Conservation (phyloP, 176 grass and related monocot species). For the Hyparrhenia diplandra region DNA sequence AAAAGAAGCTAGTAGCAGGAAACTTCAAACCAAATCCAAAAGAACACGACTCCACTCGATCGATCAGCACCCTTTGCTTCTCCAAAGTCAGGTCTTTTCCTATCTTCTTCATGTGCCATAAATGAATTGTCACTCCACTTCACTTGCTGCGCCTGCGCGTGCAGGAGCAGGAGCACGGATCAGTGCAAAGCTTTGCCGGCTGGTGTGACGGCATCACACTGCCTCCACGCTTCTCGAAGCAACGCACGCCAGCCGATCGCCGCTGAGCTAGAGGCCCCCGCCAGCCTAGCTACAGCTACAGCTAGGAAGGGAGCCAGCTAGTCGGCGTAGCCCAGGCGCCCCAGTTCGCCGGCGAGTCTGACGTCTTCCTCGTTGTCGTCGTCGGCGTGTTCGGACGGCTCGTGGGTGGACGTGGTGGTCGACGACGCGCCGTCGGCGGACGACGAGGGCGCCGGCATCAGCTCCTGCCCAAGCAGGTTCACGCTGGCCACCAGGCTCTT, state of each 20-base stretch:
- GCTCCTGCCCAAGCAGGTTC: slow-evolving; percentile 25
- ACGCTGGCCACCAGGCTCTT: slow-evolving; percentile 6
- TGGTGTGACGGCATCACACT: too few species aligned
- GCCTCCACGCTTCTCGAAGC: slow-evolving; percentile 22
- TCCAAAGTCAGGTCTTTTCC: not conserved
- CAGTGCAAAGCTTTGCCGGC: not conserved
- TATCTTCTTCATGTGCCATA: slow-evolving; percentile 36
- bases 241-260: not conserved
- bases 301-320: too few species aligned
- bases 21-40: slow-evolving; percentile 23
- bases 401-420: slow-evolving; percentile 56
- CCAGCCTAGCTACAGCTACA: too few species aligned
- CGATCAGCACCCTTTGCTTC: too few species aligned
- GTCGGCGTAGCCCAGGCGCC: slow-evolving; percentile 48
- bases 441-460: slow-evolving; percentile 8
- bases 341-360: slow-evolving; percentile 22
- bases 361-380: slow-evolving; percentile 13
- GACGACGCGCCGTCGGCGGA: slow-evolving; percentile 72
- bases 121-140: slow-evolving; percentile 22
- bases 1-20: not conserved
- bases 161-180: not conserved
- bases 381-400: slow-evolving; percentile 46
- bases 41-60: slow-evolving; percentile 21
- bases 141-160: slow-evolving; percentile 13
- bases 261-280: too few species aligned